Conservation (phyloP, 2,329 filamentous ascomycete genomes). For the Phialophora macrospora region DNA sequence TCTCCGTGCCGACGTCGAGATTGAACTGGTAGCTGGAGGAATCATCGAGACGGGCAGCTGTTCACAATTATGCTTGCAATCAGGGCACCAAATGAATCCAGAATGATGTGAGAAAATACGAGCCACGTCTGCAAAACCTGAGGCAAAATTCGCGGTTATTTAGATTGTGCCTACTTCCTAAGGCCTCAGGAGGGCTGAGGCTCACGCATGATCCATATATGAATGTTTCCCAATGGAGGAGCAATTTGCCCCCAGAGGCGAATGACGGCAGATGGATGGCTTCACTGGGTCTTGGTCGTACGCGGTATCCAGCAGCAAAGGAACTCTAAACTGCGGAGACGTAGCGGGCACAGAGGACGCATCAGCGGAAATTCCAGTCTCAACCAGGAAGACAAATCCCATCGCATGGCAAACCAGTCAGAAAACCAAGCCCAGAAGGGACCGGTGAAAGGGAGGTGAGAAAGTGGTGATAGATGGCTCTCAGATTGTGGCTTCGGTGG, state of each 20-base stretch:
- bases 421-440: not conserved
- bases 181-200: conserved; percentile 8
- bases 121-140: conserved; percentile 3
- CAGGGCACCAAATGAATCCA: not conserved
- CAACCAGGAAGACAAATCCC: not conserved
- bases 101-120: conserved; percentile 18
- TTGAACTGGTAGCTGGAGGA: not conserved
- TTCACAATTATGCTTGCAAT: not conserved
- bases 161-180: not conserved
- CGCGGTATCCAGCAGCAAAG: not conserved
- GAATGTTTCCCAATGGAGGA: conserved; percentile 11
- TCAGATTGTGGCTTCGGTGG: not conserved
- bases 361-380: not conserved
- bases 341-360: not conserved
- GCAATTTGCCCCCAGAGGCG: conserved; percentile 17
- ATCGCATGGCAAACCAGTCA: not conserved
- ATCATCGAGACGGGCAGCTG: not conserved
- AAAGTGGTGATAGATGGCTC: not conserved
- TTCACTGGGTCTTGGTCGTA: not conserved
- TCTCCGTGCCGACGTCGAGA: conserved; percentile 9
- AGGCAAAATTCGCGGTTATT: not conserved
- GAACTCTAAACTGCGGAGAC: not conserved
- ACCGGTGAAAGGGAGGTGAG: conserved; percentile 6
- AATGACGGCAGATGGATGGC: conserved; percentile 6
- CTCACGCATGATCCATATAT: conserved; percentile 3